phyloP scores from a whole-genome alignment of 306 rosid species.

The Prunus dulcis region DNA sequence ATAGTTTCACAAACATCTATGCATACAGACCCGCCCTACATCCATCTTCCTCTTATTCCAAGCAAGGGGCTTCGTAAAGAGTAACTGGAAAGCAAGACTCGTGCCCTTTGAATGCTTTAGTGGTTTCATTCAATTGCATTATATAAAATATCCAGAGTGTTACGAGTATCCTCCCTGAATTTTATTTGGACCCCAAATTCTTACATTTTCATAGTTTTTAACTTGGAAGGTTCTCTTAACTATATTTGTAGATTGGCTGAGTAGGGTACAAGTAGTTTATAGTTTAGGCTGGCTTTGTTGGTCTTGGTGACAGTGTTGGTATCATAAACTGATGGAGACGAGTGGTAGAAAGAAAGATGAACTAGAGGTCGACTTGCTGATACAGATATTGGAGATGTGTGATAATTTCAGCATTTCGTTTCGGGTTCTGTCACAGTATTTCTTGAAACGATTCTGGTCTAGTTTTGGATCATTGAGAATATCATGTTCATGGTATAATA shows the following conservation, averaged over 20 bases:
- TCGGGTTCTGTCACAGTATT: neutral
- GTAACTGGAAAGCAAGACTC: constrained; percentile 60
- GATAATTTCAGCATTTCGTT: neutral
- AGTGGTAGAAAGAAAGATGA: neutral
- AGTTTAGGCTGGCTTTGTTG: neutral
- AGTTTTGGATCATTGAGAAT: neutral
- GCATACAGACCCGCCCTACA: neutral
- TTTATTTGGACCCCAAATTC: neutral
- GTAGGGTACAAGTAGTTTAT: neutral
- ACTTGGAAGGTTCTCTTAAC: neutral
- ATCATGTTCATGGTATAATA: neutral
- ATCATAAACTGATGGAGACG: neutral
- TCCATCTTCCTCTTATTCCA: constrained; percentile 63
- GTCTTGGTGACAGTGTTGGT: neutral
- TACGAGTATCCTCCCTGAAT: neutral
- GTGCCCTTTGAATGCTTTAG: neutral
- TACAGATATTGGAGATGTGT: neutral
- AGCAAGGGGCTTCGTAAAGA: constrained; percentile 74
- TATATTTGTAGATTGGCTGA: neutral
- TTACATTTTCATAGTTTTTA: neutral
- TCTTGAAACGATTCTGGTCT: neutral
- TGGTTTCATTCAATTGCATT: neutral
- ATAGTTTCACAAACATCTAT: no score
- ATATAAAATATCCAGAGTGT: neutral
- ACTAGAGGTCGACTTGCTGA: neutral